Conservation (phyloP, 2,329 filamentous ascomycete genomes). For the Sordariomycetes sp. region DNA sequence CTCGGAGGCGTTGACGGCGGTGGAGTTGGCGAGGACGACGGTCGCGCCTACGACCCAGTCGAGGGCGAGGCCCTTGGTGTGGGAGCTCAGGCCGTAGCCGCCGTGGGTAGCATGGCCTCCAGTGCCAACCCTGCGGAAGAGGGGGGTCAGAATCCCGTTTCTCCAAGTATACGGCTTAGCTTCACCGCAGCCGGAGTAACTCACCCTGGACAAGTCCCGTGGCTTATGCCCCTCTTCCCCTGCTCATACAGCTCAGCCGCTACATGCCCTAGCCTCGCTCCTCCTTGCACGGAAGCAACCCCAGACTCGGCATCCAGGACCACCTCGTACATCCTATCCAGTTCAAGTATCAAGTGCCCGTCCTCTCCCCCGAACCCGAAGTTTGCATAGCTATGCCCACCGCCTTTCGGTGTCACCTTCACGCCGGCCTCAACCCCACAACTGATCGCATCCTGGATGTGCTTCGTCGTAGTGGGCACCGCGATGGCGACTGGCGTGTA, state of each 20-base stretch:
- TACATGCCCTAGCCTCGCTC: conserved; percentile 30
- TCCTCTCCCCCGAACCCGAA: conserved; percentile 31
- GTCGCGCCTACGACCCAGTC: conserved; percentile 23
- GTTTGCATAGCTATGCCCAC: conserved; percentile 43
- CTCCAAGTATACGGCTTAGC: not conserved
- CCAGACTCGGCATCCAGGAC: conserved; percentile 16
- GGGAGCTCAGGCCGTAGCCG: conserved; percentile 16
- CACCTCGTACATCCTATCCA: conserved; percentile 26
- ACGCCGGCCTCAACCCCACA: conserved; percentile 29
- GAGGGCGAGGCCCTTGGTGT: conserved; percentile 15
- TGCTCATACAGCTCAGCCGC: conserved; percentile 22
- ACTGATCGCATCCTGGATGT: conserved; percentile 32
- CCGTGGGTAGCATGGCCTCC: conserved; percentile 36
- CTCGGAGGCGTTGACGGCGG: conserved; percentile 17
- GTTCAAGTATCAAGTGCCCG: conserved; percentile 27
- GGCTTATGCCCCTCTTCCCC: conserved; percentile 23
- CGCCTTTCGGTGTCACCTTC: conserved; percentile 38
- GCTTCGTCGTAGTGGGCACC: conserved; percentile 18
- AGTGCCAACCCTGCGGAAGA: conserved; percentile 23
- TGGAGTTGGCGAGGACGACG: conserved; percentile 24
- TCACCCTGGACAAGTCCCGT: conserved; percentile 29
- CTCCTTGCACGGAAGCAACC: conserved; percentile 25
- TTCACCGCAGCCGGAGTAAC: not conserved
- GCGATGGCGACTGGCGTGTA: conserved; percentile 20
- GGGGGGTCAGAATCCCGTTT: not conserved